Evolutionary conservation across 2,329 filamentous ascomycete species (phyloP), one percentile per base, ranked within the genome.

Genomic region (Chrysosporium keratinophilum): DNA sequence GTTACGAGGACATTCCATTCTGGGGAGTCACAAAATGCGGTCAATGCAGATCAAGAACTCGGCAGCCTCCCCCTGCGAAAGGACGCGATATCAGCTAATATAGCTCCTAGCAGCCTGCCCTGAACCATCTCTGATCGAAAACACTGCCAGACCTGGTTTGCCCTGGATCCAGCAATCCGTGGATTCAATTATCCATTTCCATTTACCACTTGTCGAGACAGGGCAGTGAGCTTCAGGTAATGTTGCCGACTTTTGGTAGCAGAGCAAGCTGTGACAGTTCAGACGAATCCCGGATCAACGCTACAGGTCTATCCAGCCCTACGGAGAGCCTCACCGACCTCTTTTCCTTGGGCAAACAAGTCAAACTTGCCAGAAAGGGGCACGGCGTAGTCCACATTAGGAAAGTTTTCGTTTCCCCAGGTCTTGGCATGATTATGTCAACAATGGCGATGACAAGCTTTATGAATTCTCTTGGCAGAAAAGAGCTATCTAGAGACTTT

Each of bases 371-470:
- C 41, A 15, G 42, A 49, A 31, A 19, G n/a, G 31, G 37, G 19
- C n/a, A 3, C 11, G 23, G 31, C 34, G 53, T 57, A 56, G 45
- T 40, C 53, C 46, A 12, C 39, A 41, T 45, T 15, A 11, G 50
- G 56, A 19, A 57, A 45, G 33, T 35, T 31, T 53, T 55, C 52
- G 56, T 57, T 53, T 52, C 48, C 48, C 4, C 9, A 23, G 10
- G 20, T 17, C 20, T 33, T 42, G n/a, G 46, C 17, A 14, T 46
- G 40, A n/a, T 31, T 31, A 42, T 12, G 35, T 45, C 40, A 48
- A 17, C 7, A 2, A 31, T 23, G 3, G 5, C 7, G 12, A 33
- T 23, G 31, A 31, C 39, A 31, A 54, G 31, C 40, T 41, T 41
- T 41, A 5, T 28, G 23, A 7, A 7, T 3, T 28, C 7, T 28